Base-by-base conservation (phyloP, 1,139 yeast genomes). In the Candida sanyaensis region DNA sequence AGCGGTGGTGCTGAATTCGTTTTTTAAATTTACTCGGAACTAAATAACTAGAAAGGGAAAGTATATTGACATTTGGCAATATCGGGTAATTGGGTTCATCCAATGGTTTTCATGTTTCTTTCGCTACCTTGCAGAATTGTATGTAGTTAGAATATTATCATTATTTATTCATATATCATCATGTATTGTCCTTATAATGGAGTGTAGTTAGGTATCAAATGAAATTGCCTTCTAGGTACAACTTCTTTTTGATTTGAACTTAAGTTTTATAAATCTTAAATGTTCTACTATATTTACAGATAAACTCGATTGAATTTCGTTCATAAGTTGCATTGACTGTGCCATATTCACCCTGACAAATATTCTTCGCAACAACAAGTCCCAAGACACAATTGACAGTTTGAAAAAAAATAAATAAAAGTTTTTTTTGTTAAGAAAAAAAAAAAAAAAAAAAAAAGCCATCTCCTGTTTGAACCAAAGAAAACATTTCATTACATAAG, bases 1-100 rank as follows among this genome's bases (percentile, higher is more conserved):
- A 76, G 78, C 47, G 97, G 97, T 43, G 96, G 96, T 54, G 95
- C 96, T 38, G 83, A 73, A 27, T 55, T 72, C 46, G 70, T 75
- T 13, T 74, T 62, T 54, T 73, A 64, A 34, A 21, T 11, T 10
- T 10, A 10, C n/a, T 13, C 4, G 17, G 24, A 9, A 39, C 26
- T 8, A 31, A 24, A 13, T 11, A 21, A 27, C n/a, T 24, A 29
- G 39, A 23, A 36, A 3, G 39, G 13, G 12, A 24, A n/a, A 11
- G n/a, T 26, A 7, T 17, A 21, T 17, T 33, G 37, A 17, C 21
- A 17, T 17, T 17, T 17, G 21, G 4, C 28, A 26, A 26, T 26
- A 26, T 21, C 7, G 9, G 23, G 13, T 13, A 21, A 24, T 21
- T 36, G 28, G 9, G 28, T 6, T 9, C 9, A 11, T 12, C 12